phyloP scores from a whole-genome alignment of 2,329 filamentous ascomycete species.

The Rhynchosporium agropyri region DNA sequence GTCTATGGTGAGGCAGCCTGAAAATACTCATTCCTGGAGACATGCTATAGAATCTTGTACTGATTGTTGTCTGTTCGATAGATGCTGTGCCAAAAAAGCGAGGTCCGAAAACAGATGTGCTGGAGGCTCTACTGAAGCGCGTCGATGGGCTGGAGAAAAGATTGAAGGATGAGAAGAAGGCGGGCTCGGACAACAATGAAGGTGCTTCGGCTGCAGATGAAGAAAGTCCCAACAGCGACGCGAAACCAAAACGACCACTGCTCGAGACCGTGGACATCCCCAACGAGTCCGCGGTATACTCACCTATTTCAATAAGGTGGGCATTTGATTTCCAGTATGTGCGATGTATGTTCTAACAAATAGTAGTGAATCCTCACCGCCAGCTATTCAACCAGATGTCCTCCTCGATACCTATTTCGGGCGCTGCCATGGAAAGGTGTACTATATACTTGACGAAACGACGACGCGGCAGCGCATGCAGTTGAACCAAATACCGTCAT shows the following conservation, averaged over 20 bases:
- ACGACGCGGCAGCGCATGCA: conserved; percentile 73
- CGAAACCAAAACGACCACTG: conserved; percentile 44
- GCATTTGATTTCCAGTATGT: conserved; percentile 22
- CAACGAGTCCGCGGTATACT: conserved; percentile 48
- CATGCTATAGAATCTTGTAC: neutral
- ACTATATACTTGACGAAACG: conserved; percentile 78
- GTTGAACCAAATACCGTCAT: conserved; percentile 53
- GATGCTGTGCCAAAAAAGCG: conserved; percentile 89
- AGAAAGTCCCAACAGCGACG: conserved; percentile 36
- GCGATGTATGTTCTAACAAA: conserved; percentile 18
- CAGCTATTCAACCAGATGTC: conserved; percentile 57
- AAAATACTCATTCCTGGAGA: neutral
- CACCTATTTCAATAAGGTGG: conserved; percentile 47
- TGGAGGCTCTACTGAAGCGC: conserved; percentile 81
- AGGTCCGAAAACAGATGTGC: conserved; percentile 85
- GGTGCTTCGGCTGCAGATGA: conserved; percentile 30
- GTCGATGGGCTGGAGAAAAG: conserved; percentile 84
- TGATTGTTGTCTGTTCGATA: conserved; percentile 43
- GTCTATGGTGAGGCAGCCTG: conserved; percentile 76
- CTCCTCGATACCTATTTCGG: conserved; percentile 79
- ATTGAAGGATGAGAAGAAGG: conserved; percentile 67
- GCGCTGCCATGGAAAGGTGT: conserved; percentile 80
- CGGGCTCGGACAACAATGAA: conserved; percentile 39
- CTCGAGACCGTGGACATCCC: conserved; percentile 46
- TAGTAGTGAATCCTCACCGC: conserved; percentile 50